Conservation (phyloP, 2,329 filamentous ascomycete species). For the Verticillium tricorpus region DNA sequence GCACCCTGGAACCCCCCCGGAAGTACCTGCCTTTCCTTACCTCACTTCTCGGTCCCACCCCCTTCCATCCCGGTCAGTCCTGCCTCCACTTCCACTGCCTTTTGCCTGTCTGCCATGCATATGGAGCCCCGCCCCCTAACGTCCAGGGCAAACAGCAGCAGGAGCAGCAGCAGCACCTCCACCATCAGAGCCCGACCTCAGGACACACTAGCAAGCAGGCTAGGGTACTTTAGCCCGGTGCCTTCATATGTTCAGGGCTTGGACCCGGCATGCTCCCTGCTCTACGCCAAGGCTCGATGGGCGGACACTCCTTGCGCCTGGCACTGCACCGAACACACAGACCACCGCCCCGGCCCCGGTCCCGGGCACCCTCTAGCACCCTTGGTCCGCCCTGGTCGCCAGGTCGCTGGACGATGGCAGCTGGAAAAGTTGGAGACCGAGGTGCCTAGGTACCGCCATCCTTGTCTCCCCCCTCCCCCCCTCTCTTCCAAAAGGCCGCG, state of each 20-base stretch:
- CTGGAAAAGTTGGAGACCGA: background rate
- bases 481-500: background rate
- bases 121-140: background rate
- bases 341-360: background rate
- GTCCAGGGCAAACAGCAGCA: background rate
- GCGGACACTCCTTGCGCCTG: background rate
- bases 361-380: background rate
- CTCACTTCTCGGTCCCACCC: background rate
- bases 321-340: background rate
- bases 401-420: background rate
- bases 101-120: background rate
- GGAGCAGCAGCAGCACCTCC: no score
- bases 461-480: background rate
- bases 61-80: background rate
- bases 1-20: no score
- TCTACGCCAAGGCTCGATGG: background rate
- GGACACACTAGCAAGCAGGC: background rate
- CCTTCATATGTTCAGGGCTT: background rate
- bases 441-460: background rate
- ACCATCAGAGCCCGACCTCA: background rate
- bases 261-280: background rate
- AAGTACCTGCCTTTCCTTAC: background rate
- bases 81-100: background rate
- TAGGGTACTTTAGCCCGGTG: background rate
- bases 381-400: background rate